phyloP scores from a whole-genome alignment of 2,329 filamentous ascomycete genomes.

The Fusarium chaquense region DNA sequence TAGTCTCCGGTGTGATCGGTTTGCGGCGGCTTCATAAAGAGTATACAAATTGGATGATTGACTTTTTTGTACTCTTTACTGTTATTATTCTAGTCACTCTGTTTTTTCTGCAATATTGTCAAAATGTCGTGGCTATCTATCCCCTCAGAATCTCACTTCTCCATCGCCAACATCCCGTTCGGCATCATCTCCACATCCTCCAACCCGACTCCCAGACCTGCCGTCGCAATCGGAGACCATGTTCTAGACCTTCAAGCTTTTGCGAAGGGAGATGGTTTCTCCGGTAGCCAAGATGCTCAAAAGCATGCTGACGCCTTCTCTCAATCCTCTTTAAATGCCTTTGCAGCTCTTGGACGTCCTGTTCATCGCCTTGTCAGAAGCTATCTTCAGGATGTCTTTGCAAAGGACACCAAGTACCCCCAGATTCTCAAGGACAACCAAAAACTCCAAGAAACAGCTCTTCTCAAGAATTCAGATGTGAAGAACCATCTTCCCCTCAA shows the following conservation, averaged over 20 bases:
- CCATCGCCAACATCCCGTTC: conserved; percentile 84
- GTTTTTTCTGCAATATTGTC: neutral
- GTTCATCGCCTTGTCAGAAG: conserved; percentile 77
- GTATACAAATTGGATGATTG: conserved; percentile 19
- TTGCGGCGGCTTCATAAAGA: conserved; percentile 32
- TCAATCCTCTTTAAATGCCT: conserved; percentile 49
- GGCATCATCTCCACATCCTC: conserved; percentile 78
- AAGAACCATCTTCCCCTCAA: conserved; percentile 78
- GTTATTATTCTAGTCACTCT: neutral
- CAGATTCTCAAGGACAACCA: conserved; percentile 54
- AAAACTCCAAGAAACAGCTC: conserved; percentile 46
- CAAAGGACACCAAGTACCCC: conserved; percentile 62
- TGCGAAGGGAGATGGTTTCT: conserved; percentile 59
- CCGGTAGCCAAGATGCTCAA: conserved; percentile 41
- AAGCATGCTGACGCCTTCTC: conserved; percentile 47
- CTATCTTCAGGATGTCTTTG: conserved; percentile 73
- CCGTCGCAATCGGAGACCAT: conserved; percentile 78
- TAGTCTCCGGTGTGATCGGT: conserved; percentile 26
- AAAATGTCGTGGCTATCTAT: conserved; percentile 51
- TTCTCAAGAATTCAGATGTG: conserved; percentile 58
- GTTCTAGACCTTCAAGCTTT: conserved; percentile 77
- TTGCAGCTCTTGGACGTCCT: conserved; percentile 69
- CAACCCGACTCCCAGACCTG: conserved; percentile 69
- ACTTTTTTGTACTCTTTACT: neutral
- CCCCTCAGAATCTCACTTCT: conserved; percentile 50